Conservation (phyloP, 441 rosid species). For the California macrophylla region DNA sequence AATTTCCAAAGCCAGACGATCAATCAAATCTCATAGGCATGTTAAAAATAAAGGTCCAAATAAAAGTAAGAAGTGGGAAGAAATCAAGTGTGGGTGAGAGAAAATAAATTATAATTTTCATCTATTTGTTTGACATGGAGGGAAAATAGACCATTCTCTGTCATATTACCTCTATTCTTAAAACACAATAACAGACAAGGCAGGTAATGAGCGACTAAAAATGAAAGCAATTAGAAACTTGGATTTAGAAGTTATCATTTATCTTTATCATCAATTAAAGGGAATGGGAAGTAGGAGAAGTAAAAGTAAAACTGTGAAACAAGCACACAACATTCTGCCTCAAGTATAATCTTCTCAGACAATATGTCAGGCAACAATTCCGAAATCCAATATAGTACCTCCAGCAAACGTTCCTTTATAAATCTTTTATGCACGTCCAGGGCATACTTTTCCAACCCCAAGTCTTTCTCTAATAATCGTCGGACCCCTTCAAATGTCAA, state of each 20-base stretch:
- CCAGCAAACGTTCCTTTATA: conserved; percentile 47
- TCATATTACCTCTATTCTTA: neutral
- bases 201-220: neutral
- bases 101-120: neutral
- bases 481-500: conserved; percentile 77
- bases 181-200: neutral
- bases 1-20: neutral
- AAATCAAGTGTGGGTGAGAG: neutral
- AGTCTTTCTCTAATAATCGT: conserved; percentile 70
- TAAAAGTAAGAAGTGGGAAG: neutral
- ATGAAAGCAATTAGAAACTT: neutral
- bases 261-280: too few relatives aligned
- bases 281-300: too few relatives aligned
- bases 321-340: neutral
- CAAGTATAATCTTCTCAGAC: neutral
- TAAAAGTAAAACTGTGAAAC: neutral
- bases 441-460: conserved; percentile 45
- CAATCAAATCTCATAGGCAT: neutral
- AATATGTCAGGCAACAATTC: neutral
- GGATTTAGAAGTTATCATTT: too few relatives aligned
- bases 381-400: conserved; percentile 28
- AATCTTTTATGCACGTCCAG: conserved; percentile 70
- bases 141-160: neutral
- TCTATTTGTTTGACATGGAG: neutral
- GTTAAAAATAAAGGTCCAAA: neutral